Conservation (phyloP, 371 early-diverging fungal species). For the Apophysomyces ossiformis region DNA sequence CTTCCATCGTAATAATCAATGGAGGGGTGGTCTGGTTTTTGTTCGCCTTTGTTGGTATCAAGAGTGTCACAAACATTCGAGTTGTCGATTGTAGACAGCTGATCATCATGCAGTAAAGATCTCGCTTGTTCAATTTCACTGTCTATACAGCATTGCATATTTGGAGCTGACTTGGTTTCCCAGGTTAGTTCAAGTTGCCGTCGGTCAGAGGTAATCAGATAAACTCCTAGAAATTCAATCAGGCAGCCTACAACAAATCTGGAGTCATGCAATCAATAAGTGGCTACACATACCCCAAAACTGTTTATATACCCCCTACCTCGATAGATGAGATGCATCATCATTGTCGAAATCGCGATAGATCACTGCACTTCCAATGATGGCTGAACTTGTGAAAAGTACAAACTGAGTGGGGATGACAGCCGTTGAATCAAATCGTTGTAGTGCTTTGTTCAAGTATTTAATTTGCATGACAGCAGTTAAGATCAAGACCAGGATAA, state of each 20-base stretch:
- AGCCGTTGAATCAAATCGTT: conserved; percentile 70
- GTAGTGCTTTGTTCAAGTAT: conserved; percentile 73
- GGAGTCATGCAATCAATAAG: background rate
- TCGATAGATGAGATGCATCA: conserved; percentile 18
- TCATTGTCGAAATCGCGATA: conserved; percentile 72
- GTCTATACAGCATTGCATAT: background rate
- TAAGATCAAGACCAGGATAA: conserved; percentile 61
- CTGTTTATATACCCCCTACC: conserved; percentile 12
- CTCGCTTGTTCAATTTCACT: background rate
- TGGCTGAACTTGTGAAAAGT: conserved; percentile 75
- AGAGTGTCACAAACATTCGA: conserved; percentile 24
- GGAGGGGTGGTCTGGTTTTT: background rate
- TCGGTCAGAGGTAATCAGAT: conserved; percentile 68
- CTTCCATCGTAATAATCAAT: background rate
- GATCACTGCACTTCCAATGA: conserved; percentile 72
- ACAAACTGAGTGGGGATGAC: conserved; percentile 86
- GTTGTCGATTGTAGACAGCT: background rate
- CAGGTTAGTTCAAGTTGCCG: conserved; percentile 1
- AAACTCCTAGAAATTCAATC: conserved; percentile 76
- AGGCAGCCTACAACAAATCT: conserved; percentile 63
- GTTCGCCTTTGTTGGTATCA: background rate
- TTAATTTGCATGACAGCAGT: conserved; percentile 77
- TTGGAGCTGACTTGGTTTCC: conserved; percentile 13
- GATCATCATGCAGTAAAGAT: background rate
- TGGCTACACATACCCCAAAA: background rate